Evolutionary conservation across 2,329 filamentous ascomycete genomes (phyloP).

Genomic region (Fusarium sp.): DNA sequence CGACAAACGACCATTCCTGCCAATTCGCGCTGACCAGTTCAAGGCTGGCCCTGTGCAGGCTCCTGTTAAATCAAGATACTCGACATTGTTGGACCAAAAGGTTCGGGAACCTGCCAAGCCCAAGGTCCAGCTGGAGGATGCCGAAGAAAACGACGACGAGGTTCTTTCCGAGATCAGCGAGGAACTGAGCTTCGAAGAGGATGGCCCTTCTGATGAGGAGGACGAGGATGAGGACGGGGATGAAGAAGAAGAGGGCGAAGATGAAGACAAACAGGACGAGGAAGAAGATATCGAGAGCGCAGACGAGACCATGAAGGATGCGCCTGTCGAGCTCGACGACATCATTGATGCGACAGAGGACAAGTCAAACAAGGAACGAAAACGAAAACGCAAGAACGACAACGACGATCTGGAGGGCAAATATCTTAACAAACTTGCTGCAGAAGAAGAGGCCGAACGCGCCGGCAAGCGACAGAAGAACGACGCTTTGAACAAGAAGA

Average conservation of each 20-base stretch:
- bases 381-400: constrained; percentile 75
- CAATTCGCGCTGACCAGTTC: constrained; percentile 27
- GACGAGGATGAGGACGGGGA: constrained; percentile 35
- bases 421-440: constrained; percentile 74
- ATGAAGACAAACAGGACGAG: constrained; percentile 44
- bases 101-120: constrained; percentile 44
- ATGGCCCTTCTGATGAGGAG: constrained; percentile 45
- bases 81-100: constrained; percentile 53
- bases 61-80: constrained; percentile 60
- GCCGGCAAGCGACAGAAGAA: constrained; percentile 66
- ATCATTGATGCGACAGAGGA: constrained; percentile 52
- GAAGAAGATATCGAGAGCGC: constrained; percentile 55
- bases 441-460: constrained; percentile 69
- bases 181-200: constrained; percentile 52
- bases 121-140: constrained; percentile 47
- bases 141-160: constrained; percentile 51
- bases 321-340: constrained; percentile 53
- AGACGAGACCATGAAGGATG: constrained; percentile 53
- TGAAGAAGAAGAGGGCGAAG: constrained; percentile 44
- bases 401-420: constrained; percentile 77
- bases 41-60: constrained; percentile 65
- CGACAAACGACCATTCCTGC: constrained; percentile 12
- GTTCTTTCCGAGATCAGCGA: constrained; percentile 51
- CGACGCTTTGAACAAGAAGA: constrained; percentile 46
- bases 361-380: constrained; percentile 61